Conservation (phyloP, 805 yeast species). For the Pichia sporocuriosa region DNA sequence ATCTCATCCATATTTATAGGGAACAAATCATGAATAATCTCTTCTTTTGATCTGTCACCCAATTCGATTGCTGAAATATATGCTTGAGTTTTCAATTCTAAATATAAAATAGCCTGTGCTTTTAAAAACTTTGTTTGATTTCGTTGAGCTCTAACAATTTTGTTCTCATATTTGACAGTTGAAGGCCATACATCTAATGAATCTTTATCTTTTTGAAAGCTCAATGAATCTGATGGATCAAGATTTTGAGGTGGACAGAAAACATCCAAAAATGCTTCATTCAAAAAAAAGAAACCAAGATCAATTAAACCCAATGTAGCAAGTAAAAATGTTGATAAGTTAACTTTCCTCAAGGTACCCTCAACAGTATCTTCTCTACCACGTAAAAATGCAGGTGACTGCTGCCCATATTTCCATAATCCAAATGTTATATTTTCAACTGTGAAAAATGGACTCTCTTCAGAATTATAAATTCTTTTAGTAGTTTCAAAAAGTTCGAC, state of each 20-base stretch:
- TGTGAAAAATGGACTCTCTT: constrained; percentile 64
- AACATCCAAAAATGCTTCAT: constrained; percentile 77
- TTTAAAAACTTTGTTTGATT: constrained; percentile 47
- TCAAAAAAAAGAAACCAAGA: constrained; percentile 79
- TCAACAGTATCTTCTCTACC: constrained; percentile 57
- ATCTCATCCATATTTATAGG: constrained; percentile 56
- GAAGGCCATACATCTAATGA: constrained; percentile 14
- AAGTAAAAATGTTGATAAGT: constrained; percentile 80
- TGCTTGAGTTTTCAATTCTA: constrained; percentile 93
- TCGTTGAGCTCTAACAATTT: constrained; percentile 13
- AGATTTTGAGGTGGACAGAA: constrained; percentile 71
- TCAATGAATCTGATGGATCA: constrained; percentile 36
- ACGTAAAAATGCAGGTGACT: constrained; percentile 50
- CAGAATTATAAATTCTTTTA: constrained; percentile 57
- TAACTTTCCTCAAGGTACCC: constrained; percentile 72
- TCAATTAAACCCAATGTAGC: constrained; percentile 81
- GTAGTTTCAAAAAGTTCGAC: constrained; percentile 75
- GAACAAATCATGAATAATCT: constrained; percentile 67
- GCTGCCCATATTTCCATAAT: constrained; percentile 56
- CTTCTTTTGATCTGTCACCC: constrained; percentile 52
- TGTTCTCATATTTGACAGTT: constrained; percentile 6
- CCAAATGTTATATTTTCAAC: constrained; percentile 69
- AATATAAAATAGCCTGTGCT: constrained; percentile 68
- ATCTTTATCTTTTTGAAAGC: constrained; percentile 21
- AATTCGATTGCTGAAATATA: constrained; percentile 80